Evolutionary conservation across 2,329 filamentous ascomycete species (phyloP).

Genomic region (Graphilbum ipis-grandicollis): DNA sequence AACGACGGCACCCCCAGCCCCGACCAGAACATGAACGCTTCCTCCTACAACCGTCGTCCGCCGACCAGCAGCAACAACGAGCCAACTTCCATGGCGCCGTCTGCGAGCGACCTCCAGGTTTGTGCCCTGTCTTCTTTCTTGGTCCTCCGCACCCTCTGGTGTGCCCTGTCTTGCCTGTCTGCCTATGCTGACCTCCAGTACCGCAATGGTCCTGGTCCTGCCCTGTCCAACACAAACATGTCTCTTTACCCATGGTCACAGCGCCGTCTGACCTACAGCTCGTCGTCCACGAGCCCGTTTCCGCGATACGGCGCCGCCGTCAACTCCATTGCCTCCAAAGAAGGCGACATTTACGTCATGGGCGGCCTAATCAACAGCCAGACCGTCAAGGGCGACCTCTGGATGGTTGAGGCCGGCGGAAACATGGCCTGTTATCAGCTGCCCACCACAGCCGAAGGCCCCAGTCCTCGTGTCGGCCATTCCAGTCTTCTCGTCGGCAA

Average conservation of each 20-base stretch:
- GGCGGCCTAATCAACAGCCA: slow-evolving; percentile 88
- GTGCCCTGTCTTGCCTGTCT: background rate
- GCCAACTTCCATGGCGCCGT: no score
- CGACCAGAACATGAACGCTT: no score
- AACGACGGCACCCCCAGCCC: slow-evolving; percentile 39
- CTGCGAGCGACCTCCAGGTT: slow-evolving; percentile 7
- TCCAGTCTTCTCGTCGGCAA: slow-evolving; percentile 89
- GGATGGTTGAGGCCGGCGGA: slow-evolving; percentile 87
- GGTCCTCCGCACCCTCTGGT: background rate
- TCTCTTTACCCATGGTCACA: slow-evolving; percentile 95
- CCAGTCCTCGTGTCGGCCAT: slow-evolving; percentile 87
- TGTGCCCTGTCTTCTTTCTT: background rate
- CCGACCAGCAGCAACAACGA: slow-evolving; percentile 27
- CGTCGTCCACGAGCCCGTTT: slow-evolving; percentile 70
- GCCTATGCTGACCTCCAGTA: slow-evolving; percentile 20
- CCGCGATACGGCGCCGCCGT: slow-evolving; percentile 94
- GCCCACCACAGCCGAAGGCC: slow-evolving; percentile 80
- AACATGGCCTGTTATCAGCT: slow-evolving; percentile 85
- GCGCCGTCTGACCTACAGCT: slow-evolving; percentile 69
- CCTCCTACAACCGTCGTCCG: slow-evolving; percentile 39
- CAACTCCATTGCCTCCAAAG: slow-evolving; percentile 82
- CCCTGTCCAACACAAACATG: slow-evolving; percentile 42
- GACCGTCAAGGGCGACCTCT: slow-evolving; percentile 90
- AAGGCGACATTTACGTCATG: slow-evolving; percentile 96
- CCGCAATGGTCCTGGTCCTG: slow-evolving; percentile 35